These are phyloP conservation scores for Aspergillus terreus DNA, from an alignment of 2,329 filamentous ascomycete genomes.

Conservation along the genomic window DNA sequence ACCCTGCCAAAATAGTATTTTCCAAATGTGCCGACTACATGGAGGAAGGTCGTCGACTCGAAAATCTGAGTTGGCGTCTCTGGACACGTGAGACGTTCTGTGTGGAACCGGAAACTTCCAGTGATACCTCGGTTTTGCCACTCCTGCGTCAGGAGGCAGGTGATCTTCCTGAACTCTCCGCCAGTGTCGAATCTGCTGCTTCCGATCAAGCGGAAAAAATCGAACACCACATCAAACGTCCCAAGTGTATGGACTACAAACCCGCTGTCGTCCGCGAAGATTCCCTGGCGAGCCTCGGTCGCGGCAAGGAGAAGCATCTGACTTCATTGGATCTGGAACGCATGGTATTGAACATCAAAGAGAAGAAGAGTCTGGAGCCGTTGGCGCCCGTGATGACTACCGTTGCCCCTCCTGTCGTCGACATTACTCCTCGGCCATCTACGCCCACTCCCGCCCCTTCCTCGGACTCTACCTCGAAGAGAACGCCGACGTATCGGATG, in stretches of 20 bases:
- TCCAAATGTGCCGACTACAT: constrained; percentile 91
- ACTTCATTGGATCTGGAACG: constrained; percentile 90
- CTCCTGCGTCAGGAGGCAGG: constrained; percentile 43
- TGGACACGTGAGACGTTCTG: constrained; percentile 95
- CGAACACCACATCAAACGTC: constrained; percentile 56
- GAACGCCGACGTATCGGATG: constrained; percentile 29
- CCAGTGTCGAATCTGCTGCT: constrained; percentile 69
- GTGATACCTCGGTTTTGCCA: constrained; percentile 49
- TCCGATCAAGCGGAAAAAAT: constrained; percentile 58
- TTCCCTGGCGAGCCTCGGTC: constrained; percentile 61
- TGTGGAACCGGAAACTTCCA: constrained; percentile 60
- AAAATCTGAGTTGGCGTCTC: constrained; percentile 93
- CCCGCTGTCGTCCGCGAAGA: constrained; percentile 49
- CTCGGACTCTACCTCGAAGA: constrained; percentile 24
- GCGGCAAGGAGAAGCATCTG: constrained; percentile 78
- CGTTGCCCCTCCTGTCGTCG: constrained; percentile 36
- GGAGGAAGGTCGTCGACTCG: constrained; percentile 84
- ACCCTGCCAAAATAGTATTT: constrained; percentile 61
- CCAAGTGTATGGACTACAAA: constrained; percentile 63
- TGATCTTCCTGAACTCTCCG: constrained; percentile 69
- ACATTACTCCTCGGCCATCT: constrained; percentile 42
- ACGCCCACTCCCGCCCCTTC: constrained; percentile 39
- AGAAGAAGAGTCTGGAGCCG: constrained; percentile 67
- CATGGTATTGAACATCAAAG: constrained; percentile 88
- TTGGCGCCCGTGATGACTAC: constrained; percentile 46